These are phyloP conservation scores for Chlamydomonas sp. DNA, from an alignment of 139 green algal species.

Conservation along the genomic window DNA sequence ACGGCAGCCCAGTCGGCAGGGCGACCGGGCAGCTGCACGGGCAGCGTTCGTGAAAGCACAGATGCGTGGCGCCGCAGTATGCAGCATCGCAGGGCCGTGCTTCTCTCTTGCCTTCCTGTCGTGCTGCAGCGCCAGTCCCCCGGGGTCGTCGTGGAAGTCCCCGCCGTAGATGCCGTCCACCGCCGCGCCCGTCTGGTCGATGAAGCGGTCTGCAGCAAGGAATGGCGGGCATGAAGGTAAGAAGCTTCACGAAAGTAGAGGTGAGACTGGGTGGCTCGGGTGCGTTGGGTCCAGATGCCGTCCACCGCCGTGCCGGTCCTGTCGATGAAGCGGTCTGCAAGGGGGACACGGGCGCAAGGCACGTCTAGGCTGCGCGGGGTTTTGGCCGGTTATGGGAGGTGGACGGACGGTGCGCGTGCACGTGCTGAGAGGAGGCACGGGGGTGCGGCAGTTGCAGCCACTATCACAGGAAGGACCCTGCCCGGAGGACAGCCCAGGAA, in stretches of 20 bases:
- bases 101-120: slow-evolving; percentile 32
- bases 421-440: not conserved
- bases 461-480: too few species aligned
- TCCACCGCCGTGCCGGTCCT: too few species aligned
- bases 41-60: too few species aligned
- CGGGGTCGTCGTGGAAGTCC: slow-evolving; percentile 68
- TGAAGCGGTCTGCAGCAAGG: slow-evolving; percentile 42
- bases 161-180: slow-evolving; percentile 69
- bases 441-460: not conserved
- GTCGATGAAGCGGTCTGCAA: too few species aligned
- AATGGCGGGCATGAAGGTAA: not conserved
- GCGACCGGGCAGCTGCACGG: not conserved
- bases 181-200: slow-evolving; percentile 53
- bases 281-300: too few species aligned
- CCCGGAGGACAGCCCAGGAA: too few species aligned
- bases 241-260: too few species aligned
- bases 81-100: too few species aligned
- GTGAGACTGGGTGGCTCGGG: too few species aligned
- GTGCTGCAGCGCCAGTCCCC: slow-evolving; percentile 75
- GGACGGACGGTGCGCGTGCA: not conserved
- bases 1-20: not conserved
- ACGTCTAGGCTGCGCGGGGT: too few species aligned
- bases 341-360: too few species aligned
- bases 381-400: too few species aligned
- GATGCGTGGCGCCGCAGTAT: not conserved